Conservation (phyloP, 305 asterid species). For the Solanum chacoense region DNA sequence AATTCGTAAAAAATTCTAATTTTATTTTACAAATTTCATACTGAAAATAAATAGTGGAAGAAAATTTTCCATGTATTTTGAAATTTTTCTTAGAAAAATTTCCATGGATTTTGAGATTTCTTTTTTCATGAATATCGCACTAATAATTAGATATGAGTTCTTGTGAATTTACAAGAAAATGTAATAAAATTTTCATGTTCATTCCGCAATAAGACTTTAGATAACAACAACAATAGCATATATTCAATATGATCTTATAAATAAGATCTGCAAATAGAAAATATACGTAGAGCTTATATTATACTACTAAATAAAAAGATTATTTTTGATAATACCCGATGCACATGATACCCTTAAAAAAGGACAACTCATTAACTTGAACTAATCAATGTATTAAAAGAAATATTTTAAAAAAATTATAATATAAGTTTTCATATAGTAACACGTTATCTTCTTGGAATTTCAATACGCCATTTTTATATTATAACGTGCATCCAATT, state of each 20-base stretch:
- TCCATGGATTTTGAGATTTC: no score
- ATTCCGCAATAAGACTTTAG: neutral
- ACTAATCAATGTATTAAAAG: neutral
- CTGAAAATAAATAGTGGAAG: neutral
- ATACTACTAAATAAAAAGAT: fast-evolving
- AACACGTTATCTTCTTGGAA: neutral
- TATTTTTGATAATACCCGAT: neutral
- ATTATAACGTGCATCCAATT: neutral
- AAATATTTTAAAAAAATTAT: neutral
- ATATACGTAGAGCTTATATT: neutral
- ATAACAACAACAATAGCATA: neutral
- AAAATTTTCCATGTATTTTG: neutral
- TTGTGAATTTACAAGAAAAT: neutral
- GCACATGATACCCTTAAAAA: neutral
- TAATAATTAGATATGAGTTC: neutral
- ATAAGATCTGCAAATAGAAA: neutral
- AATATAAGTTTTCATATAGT: neutral
- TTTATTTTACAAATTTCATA: neutral
- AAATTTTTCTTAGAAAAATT: no score
- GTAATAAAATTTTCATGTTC: neutral
- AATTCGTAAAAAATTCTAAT: neutral
- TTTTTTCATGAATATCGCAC: neutral
- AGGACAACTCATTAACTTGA: neutral
- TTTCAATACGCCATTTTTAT: neutral
- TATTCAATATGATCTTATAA: neutral